Conservation (phyloP, 345 rosid genomes). For the Citropsis articulata region DNA sequence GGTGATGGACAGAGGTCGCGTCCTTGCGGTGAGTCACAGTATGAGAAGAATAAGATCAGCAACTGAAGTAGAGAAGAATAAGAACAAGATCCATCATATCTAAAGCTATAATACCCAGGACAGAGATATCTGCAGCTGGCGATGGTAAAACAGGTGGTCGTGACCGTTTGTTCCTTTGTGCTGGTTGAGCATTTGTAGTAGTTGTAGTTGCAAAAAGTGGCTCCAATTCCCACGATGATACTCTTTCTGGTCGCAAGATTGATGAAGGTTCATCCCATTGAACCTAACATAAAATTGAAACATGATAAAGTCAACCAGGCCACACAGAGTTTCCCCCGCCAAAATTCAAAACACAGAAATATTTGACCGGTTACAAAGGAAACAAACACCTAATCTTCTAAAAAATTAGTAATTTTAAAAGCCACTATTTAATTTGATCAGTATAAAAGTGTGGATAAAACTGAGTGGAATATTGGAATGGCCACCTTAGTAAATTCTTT, state of each 20-base stretch:
- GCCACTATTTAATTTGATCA: not conserved
- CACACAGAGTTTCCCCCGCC: not conserved
- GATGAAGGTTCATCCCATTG: constrained; percentile 4
- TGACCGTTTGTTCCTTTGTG: constrained; percentile 67
- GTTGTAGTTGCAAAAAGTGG: constrained; percentile 66
- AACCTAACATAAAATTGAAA: not conserved
- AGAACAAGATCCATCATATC: not conserved
- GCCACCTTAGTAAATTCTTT: not conserved
- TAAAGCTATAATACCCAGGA: constrained; percentile 44
- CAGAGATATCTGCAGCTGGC: constrained; percentile 50
- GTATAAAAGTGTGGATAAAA: not conserved
- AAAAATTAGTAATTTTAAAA: not conserved
- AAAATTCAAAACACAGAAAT: not conserved
- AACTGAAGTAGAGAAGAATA: constrained; percentile 17
- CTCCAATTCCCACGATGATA: constrained; percentile 92
- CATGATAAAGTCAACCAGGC: not conserved
- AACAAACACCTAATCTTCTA: not conserved
- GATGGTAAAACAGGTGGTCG: constrained; percentile 71
- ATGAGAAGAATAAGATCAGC: constrained; percentile 30
- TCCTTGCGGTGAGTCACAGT: constrained; percentile 46
- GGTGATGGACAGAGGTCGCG: constrained; percentile 47
- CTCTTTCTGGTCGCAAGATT: not conserved
- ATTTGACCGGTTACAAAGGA: not conserved
- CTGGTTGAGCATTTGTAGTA: constrained; percentile 62
- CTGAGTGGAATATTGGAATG: not conserved